phyloP scores from a whole-genome alignment of 2,329 filamentous ascomycete genomes.

The Fulvia fulva region DNA sequence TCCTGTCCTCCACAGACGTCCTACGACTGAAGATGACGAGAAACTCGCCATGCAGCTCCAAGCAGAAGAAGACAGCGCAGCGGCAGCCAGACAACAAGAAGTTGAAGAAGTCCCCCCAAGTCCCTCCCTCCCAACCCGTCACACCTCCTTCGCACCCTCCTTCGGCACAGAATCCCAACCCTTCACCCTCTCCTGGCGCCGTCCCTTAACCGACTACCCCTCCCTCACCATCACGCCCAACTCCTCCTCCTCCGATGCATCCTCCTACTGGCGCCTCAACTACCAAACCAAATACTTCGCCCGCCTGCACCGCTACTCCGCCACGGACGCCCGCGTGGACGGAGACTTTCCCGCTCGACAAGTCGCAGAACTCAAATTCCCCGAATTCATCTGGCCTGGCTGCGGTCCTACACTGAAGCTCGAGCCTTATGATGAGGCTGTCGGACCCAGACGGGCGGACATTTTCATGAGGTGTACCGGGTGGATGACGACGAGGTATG shows the following conservation, averaged over 20 bases:
- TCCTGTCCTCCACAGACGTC: not conserved
- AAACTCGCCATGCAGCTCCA: constrained; percentile 1
- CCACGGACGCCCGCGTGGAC: constrained; percentile 1
- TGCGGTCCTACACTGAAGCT: constrained; percentile 3
- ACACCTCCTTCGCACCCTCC: not conserved
- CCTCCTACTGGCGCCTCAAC: constrained; percentile 4
- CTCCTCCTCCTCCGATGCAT: not conserved
- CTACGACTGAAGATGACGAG: not conserved
- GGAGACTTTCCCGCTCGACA: constrained; percentile 1
- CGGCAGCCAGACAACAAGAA: not conserved
- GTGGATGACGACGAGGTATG: not conserved
- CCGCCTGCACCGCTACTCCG: not conserved
- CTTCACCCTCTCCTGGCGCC: not conserved
- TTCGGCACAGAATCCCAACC: not conserved
- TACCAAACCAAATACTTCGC: constrained; percentile 2
- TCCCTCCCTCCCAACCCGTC: not conserved
- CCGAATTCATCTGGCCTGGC: not conserved
- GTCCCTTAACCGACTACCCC: constrained; percentile 3
- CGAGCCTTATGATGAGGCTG: constrained; percentile 4
- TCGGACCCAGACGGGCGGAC: not conserved
- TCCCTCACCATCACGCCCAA: constrained; percentile 4
- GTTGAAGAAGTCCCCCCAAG: not conserved
- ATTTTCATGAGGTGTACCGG: constrained; percentile 3
- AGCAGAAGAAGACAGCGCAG: constrained; percentile 1
- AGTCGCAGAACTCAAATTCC: constrained; percentile 8